Evolutionary conservation across 352 stramenopile species (phyloP).

Genomic region (Globisporangium mamillatum): DNA sequence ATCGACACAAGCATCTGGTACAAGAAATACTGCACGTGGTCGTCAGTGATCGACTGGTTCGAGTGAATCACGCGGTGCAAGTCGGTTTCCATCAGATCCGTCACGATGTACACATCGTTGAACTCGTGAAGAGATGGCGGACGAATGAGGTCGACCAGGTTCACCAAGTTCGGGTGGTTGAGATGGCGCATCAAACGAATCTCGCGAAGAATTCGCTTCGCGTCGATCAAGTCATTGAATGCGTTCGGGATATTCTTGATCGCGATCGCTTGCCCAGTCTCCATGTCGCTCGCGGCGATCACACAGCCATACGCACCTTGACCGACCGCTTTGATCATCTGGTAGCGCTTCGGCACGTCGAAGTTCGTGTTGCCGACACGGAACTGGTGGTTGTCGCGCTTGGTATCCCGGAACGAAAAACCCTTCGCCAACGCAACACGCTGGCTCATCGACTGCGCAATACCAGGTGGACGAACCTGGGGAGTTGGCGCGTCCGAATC

Average conservation of each 20-base stretch:
- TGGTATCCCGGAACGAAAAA: conserved; percentile 82
- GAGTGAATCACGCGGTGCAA: conserved; percentile 78
- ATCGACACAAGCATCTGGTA: conserved; percentile 80
- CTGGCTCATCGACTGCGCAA: conserved; percentile 53
- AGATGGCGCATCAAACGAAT: conserved; percentile 88
- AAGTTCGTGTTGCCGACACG: conserved; percentile 86
- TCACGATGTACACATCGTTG: conserved; percentile 87
- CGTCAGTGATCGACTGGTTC: conserved; percentile 78
- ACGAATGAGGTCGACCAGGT: conserved; percentile 74
- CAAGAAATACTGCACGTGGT: conserved; percentile 78
- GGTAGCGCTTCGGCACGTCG: conserved; percentile 79
- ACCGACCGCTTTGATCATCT: conserved; percentile 88
- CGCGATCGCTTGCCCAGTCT: conserved; percentile 87
- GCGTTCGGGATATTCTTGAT: conserved; percentile 97
- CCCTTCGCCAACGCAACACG: conserved; percentile 56
- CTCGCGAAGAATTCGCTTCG: conserved; percentile 86
- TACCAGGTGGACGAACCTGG: conserved; percentile 37
- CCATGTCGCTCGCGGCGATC: conserved; percentile 84
- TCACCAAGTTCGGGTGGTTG: conserved; percentile 82
- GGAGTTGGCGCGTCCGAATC: conserved; percentile 55
- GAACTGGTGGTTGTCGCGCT: conserved; percentile 87
- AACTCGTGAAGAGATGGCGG: conserved; percentile 84
- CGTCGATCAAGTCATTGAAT: conserved; percentile 87
- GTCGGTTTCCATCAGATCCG: conserved; percentile 78
- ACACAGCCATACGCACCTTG: conserved; percentile 92